Conservation (phyloP, 495 filamentous ascomycete genomes). For the Glutinoglossum americanum region DNA sequence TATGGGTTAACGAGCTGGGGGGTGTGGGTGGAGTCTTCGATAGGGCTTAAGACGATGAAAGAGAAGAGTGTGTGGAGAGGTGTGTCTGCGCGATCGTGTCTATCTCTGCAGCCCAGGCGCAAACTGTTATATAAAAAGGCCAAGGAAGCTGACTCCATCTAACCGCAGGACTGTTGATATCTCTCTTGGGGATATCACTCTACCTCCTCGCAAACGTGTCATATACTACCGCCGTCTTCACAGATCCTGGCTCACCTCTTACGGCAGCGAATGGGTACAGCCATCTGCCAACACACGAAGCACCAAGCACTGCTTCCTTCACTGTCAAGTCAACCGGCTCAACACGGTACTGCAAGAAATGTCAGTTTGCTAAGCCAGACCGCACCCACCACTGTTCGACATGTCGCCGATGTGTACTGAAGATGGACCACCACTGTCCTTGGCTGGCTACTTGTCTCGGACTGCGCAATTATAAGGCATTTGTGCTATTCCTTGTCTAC, state of each 20-base stretch:
- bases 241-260: conserved; percentile 53
- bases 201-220: conserved; percentile 66
- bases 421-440: conserved; percentile 99
- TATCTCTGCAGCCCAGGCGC: neutral
- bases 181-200: conserved; percentile 42
- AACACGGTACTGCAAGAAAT: conserved; percentile 89
- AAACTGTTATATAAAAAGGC: neutral
- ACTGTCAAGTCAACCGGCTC: conserved; percentile 82
- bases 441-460: conserved; percentile 96
- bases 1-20: conserved; percentile 82
- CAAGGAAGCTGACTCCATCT: neutral
- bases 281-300: conserved; percentile 41
- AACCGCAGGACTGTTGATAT: conserved; percentile 8
- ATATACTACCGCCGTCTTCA: conserved; percentile 86
- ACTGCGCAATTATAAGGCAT: conserved; percentile 83
- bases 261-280: conserved; percentile 34
- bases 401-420: conserved; percentile 79
- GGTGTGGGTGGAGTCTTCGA: conserved; percentile 60
- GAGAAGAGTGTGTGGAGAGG: neutral
- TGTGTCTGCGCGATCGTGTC: neutral
- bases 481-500: conserved; percentile 85
- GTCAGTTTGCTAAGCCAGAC: conserved; percentile 79
- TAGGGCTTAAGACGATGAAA: conserved; percentile 37
- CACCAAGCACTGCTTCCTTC: conserved; percentile 40
- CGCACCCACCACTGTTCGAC: conserved; percentile 92